Evolutionary conservation across 768 basidiomycete species (phyloP).

Genomic region (Mycena olivaceomarginata): DNA sequence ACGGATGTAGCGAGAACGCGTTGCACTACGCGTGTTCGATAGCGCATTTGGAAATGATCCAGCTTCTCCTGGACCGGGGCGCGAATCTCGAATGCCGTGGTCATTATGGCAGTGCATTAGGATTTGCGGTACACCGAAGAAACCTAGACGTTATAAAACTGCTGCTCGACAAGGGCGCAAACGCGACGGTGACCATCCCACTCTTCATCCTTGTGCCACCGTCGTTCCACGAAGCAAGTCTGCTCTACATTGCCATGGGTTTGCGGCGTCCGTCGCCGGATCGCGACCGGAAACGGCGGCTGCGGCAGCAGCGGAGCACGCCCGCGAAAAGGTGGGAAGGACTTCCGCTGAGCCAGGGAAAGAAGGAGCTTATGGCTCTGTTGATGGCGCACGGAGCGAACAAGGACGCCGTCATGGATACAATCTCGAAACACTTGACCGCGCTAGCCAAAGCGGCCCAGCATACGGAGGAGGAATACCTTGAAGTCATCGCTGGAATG

Average conservation of each 20-base stretch:
- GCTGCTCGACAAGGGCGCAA: neutral
- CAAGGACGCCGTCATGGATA: neutral
- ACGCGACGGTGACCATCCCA: neutral
- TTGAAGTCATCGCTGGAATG: neutral
- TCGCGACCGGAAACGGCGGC: neutral
- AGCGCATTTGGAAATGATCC: neutral
- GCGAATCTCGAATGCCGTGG: neutral
- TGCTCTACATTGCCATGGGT: neutral
- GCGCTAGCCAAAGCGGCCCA: neutral
- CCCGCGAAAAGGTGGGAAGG: neutral
- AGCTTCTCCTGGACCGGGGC: neutral
- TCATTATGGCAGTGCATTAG: neutral
- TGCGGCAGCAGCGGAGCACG: neutral
- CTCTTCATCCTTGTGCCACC: too few relatives aligned
- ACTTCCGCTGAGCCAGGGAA: neutral
- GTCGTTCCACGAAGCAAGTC: neutral
- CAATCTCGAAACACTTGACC: neutral
- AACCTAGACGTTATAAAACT: neutral
- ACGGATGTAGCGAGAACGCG: neutral
- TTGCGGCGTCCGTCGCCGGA: neutral
- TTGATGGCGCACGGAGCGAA: neutral
- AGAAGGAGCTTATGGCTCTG: neutral
- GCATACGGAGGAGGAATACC: neutral
- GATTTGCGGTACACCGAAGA: neutral
- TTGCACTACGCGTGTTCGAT: neutral